Percentiles rank a stretch among this genome's conserved stretches.
Conservation (phyloP, 768 basidiomycete species). For the Leccinum longicurvipes region DNA sequence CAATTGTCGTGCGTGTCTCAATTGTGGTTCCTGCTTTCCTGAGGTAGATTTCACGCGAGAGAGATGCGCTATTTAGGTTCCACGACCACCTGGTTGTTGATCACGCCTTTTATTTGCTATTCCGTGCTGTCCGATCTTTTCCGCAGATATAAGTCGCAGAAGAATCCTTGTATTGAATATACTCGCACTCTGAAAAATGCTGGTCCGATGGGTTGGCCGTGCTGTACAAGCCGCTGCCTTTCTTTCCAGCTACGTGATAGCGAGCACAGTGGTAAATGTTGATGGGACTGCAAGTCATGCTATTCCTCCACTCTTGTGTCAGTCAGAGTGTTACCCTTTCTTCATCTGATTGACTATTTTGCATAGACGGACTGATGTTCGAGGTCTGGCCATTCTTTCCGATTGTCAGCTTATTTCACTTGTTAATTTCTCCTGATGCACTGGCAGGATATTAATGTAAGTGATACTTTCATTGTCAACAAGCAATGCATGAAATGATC, state of each 20-base stretch:
- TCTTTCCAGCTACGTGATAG: slow-evolving; percentile 3
- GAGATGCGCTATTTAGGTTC: neutral
- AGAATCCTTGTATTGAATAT: neutral
- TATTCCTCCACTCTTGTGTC: slow-evolving; percentile 53
- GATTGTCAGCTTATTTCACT: neutral
- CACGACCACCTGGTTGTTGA: neutral
- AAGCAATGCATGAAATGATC: neutral
- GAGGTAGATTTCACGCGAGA: neutral
- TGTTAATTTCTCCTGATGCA: neutral
- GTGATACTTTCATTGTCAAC: slow-evolving; percentile 20
- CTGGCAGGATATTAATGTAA: slow-evolving; percentile 57
- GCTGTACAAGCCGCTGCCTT: neutral
- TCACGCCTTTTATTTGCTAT: neutral
- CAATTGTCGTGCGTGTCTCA: neutral
- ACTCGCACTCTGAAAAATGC: slow-evolving; percentile 10
- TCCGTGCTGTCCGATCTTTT: slow-evolving; percentile 1
- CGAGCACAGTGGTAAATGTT: slow-evolving; percentile 37
- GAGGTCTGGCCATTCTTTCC: slow-evolving; percentile 38
- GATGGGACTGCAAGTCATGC: slow-evolving; percentile 47
- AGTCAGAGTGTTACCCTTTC: slow-evolving; percentile 16
- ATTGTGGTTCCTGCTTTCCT: neutral
- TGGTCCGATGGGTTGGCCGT: neutral
- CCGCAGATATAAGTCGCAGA: slow-evolving; percentile 4
- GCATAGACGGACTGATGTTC: slow-evolving; percentile 56
- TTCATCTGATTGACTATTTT: neutral